These are phyloP conservation scores for Pseudotsuga menziesii DNA, from an alignment of 75 land plant species.

Conservation along the genomic window DNA sequence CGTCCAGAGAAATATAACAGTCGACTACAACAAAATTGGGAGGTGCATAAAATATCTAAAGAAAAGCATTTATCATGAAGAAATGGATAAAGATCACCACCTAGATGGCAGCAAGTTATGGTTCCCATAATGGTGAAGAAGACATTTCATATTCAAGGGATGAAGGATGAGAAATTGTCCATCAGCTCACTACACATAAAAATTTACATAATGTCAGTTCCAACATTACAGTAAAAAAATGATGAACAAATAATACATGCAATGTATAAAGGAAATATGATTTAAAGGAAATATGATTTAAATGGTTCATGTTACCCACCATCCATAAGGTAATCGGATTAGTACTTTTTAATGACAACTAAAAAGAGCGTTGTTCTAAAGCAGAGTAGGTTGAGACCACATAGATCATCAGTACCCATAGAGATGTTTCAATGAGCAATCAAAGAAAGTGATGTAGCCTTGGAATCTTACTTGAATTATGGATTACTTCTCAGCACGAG, in stretches of 20 bases:
- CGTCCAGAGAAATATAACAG: not conserved
- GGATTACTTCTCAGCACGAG: no score
- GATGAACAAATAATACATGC: not conserved
- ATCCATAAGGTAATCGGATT: no score
- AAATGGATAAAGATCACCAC: constrained; percentile 17
- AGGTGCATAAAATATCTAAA: not conserved
- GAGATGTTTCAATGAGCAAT: no score
- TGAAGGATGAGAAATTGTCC: constrained; percentile 91
- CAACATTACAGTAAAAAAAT: not conserved
- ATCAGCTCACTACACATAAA: constrained; percentile 57
- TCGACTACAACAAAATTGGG: not conserved
- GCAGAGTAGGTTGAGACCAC: no score
- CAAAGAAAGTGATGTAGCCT: no score
- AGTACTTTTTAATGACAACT: no score
- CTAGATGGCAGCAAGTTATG: constrained; percentile 70
- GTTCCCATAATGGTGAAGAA: constrained; percentile 82
- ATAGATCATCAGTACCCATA: no score
- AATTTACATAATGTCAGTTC: constrained; percentile 9
- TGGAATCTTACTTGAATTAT: no score
- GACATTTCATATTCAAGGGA: constrained; percentile 90
- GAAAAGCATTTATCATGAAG: not conserved
- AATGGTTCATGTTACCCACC: no score
- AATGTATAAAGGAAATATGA: no score
- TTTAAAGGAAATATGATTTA: no score
- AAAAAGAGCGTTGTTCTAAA: no score